These are phyloP conservation scores for Candida ortonii DNA, from an alignment of 805 yeast genomes.

Conservation along the genomic window DNA sequence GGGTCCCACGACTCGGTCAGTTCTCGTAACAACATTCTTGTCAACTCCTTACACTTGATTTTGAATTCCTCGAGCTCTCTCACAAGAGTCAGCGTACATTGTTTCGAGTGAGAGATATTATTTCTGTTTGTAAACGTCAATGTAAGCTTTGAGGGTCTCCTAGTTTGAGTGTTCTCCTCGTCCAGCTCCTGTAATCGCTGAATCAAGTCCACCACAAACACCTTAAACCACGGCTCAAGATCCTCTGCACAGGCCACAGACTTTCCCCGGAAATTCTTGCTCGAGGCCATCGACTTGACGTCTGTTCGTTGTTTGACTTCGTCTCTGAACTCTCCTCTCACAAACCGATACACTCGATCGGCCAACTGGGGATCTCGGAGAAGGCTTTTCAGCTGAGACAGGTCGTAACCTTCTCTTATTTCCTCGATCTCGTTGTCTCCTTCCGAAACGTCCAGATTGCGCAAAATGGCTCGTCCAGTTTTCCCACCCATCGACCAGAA, in stretches of 20 bases:
- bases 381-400: constrained; percentile 33
- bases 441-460: constrained; percentile 49
- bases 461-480: constrained; percentile 58
- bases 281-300: constrained; percentile 84
- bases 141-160: constrained; percentile 56
- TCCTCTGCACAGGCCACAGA: constrained; percentile 54
- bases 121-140: constrained; percentile 34
- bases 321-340: constrained; percentile 58
- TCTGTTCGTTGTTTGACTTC: constrained; percentile 58
- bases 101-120: constrained; percentile 37
- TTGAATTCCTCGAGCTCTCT: constrained; percentile 38
- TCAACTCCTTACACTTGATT: constrained; percentile 24
- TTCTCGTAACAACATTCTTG: constrained; percentile 21
- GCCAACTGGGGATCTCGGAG: constrained; percentile 49
- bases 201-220: constrained; percentile 75
- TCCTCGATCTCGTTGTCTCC: constrained; percentile 36
- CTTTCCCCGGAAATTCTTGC: constrained; percentile 68
- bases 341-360: constrained; percentile 53
- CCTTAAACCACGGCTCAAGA: constrained; percentile 73
- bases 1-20: constrained; percentile 28
- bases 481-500: constrained; percentile 94
- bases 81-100: constrained; percentile 37
- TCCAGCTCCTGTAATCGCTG: constrained; percentile 70
- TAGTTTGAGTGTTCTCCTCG: constrained; percentile 49
- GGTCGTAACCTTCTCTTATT: constrained; percentile 49